A percentile compares a stretch with the other conserved stretches of the same genome.
Evolutionary conservation across 2,329 filamentous ascomycete genomes (phyloP).

Genomic region (Arthroderma sp.): DNA sequence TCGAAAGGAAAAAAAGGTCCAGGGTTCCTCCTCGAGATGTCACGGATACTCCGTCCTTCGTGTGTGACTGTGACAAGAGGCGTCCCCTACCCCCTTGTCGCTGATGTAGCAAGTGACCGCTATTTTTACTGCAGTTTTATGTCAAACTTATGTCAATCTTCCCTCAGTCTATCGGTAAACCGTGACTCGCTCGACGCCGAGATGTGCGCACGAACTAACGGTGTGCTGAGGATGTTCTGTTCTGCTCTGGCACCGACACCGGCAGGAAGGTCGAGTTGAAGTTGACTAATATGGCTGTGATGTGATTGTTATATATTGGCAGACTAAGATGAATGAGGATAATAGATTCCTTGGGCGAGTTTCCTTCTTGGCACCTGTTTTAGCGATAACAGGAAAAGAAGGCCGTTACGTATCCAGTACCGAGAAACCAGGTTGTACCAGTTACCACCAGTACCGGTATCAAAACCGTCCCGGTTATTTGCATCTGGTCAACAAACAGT

Average conservation of each 20-base stretch:
- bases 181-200: neutral
- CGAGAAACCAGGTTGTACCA: too few relatives aligned
- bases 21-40: too few relatives aligned
- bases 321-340: constrained; percentile 1
- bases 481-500: too few relatives aligned
- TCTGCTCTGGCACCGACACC: too few relatives aligned
- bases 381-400: too few relatives aligned
- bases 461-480: too few relatives aligned
- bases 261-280: neutral
- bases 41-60: neutral
- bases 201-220: neutral
- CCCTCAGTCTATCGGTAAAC: neutral
- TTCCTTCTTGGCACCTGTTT: neutral
- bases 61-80: neutral
- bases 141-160: neutral
- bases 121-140: neutral
- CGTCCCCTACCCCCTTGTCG: neutral
- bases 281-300: neutral
- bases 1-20: too few relatives aligned
- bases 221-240: neutral
- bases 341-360: neutral
- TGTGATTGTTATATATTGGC: neutral
- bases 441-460: too few relatives aligned
- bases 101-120: neutral
- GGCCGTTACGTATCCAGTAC: too few relatives aligned